Evolutionary conservation across 1,284 basidiomycete species (phyloP).

Genomic region (Neonothopanus nambi): DNA sequence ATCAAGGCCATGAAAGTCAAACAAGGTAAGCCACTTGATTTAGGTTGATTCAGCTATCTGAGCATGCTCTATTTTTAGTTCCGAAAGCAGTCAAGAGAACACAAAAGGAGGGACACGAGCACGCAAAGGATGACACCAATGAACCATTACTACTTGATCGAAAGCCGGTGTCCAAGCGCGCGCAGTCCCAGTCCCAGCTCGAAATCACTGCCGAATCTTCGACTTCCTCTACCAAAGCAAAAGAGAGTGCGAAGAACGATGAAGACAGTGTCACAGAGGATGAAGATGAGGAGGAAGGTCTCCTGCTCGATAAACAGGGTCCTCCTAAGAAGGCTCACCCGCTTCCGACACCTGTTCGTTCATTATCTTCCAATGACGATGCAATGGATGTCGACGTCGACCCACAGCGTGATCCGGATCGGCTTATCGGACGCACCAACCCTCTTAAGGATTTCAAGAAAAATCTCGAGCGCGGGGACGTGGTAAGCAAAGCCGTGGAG

Average conservation of each 20-base stretch:
- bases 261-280: constrained; percentile 50
- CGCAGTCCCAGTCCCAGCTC: constrained; percentile 21
- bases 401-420: constrained; percentile 49
- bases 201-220: constrained; percentile 13
- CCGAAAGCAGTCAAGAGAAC: constrained; percentile 52
- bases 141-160: constrained; percentile 60
- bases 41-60: neutral
- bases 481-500: constrained; percentile 81
- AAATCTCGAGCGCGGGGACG: constrained; percentile 69
- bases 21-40: constrained; percentile 49
- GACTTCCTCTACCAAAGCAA: constrained; percentile 26
- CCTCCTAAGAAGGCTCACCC: constrained; percentile 22
- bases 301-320: constrained; percentile 24
- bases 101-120: constrained; percentile 61
- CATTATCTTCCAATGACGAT: constrained; percentile 36
- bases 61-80: constrained; percentile 36
- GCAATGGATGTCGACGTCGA: constrained; percentile 17
- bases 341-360: constrained; percentile 53
- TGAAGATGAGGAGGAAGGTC: constrained; percentile 32
- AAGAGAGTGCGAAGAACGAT: constrained; percentile 24
- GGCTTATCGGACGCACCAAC: constrained; percentile 71
- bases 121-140: constrained; percentile 61
- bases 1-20: constrained; percentile 73
- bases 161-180: constrained; percentile 32
- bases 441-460: constrained; percentile 77